Base-by-base conservation (phyloP, 768 basidiomycete species). In the Naganishia vishniacii region DNA sequence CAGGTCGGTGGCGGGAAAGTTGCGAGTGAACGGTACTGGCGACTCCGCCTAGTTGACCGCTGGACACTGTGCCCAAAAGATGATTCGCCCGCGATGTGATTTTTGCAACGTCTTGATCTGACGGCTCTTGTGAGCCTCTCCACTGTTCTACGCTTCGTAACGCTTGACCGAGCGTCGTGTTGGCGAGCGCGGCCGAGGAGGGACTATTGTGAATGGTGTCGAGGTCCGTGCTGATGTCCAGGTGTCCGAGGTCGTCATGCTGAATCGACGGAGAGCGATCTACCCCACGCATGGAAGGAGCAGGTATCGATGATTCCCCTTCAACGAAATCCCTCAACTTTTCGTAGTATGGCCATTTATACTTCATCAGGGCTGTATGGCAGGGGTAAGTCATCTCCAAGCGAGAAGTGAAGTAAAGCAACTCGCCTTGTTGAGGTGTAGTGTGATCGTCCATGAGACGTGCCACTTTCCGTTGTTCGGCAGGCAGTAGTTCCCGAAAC, bases 301-400 rank as follows among this genome's bases (percentile, higher is more conserved):
- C 7, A 12, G 37, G 16, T 15, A 56, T 32, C 3, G 34, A 26
- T 56, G 15, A 37, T 7, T 56, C 53, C n/a, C 20, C 53, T 4
- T 23, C 4, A 4, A 56, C 53, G 23, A 23, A 16, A 3, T n/a
- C 18, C 23, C 40, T 56, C 11, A 56, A 34, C 20, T 56, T 56
- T 23, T 56, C 53, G 23, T 56, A 56, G 23, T 56, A 56, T 32
- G 53, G 53, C 53, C 53, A 56, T 23, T 34, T 32, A 25, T 15
- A 23, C 25, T 56, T 56, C 9, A 56, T 18, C 34, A 56, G 20
- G 8, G 53, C 53, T 56, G 34, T 44, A 37, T 37, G 13, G 28
- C 11, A 34, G 37, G 18, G 53, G 40, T 11, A 23, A 12, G 51
- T n/a, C n/a, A n/a, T n/a, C n/a, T n/a, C n/a, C n/a, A 40, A 25